Evolutionary conservation across 2,329 filamentous ascomycete genomes (phyloP).

Genomic region (Nannizzia gypsea): DNA sequence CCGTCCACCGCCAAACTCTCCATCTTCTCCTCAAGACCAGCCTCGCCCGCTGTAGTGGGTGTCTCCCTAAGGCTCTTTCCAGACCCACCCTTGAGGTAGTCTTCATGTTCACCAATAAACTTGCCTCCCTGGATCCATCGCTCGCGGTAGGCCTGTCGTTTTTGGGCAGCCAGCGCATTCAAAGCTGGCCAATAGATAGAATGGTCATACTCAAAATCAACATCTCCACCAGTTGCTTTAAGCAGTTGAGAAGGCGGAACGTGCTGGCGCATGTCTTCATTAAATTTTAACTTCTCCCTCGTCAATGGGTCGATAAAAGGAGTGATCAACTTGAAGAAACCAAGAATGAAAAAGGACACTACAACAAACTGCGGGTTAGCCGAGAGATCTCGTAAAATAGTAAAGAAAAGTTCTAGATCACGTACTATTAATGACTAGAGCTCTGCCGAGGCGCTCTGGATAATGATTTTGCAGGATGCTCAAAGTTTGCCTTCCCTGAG

Average conservation of each 20-base stretch:
- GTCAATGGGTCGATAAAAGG: conserved; percentile 95
- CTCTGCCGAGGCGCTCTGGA: conserved; percentile 78
- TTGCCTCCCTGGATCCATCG: conserved; percentile 74
- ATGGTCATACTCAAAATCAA: conserved; percentile 90
- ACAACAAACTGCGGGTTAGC: background rate
- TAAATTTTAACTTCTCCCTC: conserved; percentile 91
- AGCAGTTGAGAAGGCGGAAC: conserved; percentile 74
- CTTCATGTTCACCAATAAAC: conserved; percentile 73
- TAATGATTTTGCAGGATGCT: conserved; percentile 92
- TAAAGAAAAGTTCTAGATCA: conserved; percentile 10
- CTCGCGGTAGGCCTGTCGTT: conserved; percentile 48
- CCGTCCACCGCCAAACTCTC: conserved; percentile 11
- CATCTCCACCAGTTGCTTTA: conserved; percentile 63
- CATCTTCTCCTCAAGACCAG: conserved; percentile 15
- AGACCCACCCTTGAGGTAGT: conserved; percentile 65
- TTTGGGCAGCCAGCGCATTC: conserved; percentile 55
- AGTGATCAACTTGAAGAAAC: conserved; percentile 92
- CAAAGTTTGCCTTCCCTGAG: conserved; percentile 70
- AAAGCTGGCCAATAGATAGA: conserved; percentile 78
- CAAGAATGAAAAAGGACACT: conserved; percentile 85
- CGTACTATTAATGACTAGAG: conserved; percentile 77
- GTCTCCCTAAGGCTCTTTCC: conserved; percentile 28
- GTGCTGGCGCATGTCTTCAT: conserved; percentile 75
- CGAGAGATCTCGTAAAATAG: conserved; percentile 3
- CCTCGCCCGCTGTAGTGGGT: conserved; percentile 12